These are phyloP conservation scores for Solanum bulbocastanum DNA, from an alignment of 257 asterid species.

Conservation along the genomic window DNA sequence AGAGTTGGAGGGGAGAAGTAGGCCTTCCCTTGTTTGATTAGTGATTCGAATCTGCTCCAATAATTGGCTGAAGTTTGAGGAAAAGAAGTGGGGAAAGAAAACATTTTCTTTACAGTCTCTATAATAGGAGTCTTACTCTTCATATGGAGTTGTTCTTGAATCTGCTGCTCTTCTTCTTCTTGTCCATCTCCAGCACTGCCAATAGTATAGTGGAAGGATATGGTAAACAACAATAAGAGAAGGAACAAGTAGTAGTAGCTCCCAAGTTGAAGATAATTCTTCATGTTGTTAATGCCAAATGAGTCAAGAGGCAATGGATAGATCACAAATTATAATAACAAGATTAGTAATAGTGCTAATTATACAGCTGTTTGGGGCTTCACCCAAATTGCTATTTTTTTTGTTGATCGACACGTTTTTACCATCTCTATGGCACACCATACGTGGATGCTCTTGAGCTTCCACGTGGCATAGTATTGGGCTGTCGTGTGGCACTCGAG, in stretches of 20 bases:
- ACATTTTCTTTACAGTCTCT: constrained; percentile 15
- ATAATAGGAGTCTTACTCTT: neutral
- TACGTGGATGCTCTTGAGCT: neutral
- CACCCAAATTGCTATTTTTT: neutral
- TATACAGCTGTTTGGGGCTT: neutral
- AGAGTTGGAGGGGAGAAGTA: constrained; percentile 15
- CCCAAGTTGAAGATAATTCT: neutral
- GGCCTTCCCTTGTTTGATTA: neutral
- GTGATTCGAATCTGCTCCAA: neutral
- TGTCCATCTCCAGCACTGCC: neutral
- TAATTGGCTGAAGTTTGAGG: constrained; percentile 4
- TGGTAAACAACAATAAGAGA: neutral
- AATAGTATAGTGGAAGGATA: neutral
- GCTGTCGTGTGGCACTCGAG: neutral
- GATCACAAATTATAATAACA: neutral
- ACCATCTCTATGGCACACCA: neutral
- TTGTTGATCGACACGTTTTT: neutral
- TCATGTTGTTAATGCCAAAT: neutral
- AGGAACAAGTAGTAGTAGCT: neutral
- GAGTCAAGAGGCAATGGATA: neutral
- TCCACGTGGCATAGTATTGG: neutral
- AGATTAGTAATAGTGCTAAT: neutral
- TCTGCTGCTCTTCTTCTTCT: neutral
- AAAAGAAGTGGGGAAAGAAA: constrained; percentile 6
- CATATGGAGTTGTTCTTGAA: neutral